Evolutionary conservation across 1,284 basidiomycete genomes (phyloP).

Genomic region (Sparassis latifolia): DNA sequence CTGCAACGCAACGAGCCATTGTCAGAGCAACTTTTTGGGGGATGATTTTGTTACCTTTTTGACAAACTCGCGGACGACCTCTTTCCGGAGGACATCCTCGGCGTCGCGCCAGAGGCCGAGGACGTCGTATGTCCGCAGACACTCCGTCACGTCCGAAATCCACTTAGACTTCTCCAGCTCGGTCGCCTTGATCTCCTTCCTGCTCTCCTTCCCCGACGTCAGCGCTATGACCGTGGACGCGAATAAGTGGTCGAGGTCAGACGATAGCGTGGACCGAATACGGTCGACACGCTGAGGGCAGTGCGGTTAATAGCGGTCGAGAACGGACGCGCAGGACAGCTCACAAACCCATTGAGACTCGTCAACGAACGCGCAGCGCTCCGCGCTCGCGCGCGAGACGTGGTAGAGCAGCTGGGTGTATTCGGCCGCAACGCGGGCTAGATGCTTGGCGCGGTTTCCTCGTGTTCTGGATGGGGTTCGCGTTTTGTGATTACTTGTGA

Average conservation of each 20-base stretch:
- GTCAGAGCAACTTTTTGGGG: background rate
- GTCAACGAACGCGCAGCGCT: conserved; percentile 73
- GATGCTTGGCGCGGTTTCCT: conserved; percentile 72
- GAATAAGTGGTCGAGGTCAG: conserved; percentile 80
- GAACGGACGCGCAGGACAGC: conserved; percentile 13
- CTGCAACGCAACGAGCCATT: conserved; percentile 28
- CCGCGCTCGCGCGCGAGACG: conserved; percentile 69
- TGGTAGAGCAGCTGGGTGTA: conserved; percentile 93
- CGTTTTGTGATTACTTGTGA: background rate
- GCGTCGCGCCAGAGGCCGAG: conserved; percentile 80
- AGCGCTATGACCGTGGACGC: conserved; percentile 45
- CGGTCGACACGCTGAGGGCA: conserved; percentile 65
- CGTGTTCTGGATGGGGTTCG: conserved; percentile 35
- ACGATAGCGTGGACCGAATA: conserved; percentile 74
- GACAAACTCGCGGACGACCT: conserved; percentile 69
- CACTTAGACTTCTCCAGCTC: conserved; percentile 63
- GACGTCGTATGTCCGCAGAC: conserved; percentile 76
- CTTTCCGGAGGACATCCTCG: conserved; percentile 73
- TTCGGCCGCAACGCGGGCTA: conserved; percentile 82
- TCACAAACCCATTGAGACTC: conserved; percentile 81
- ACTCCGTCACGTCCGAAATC: conserved; percentile 65
- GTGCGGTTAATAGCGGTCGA: conserved; percentile 7
- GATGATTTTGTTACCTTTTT: conserved; percentile 46
- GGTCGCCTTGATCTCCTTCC: conserved; percentile 30
- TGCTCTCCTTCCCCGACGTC: conserved; percentile 38